Evolutionary conservation across 2,329 filamentous ascomycete species (phyloP), one percentile per base, ranked within the genome.

Genomic region (Monosporascus sp.): DNA sequence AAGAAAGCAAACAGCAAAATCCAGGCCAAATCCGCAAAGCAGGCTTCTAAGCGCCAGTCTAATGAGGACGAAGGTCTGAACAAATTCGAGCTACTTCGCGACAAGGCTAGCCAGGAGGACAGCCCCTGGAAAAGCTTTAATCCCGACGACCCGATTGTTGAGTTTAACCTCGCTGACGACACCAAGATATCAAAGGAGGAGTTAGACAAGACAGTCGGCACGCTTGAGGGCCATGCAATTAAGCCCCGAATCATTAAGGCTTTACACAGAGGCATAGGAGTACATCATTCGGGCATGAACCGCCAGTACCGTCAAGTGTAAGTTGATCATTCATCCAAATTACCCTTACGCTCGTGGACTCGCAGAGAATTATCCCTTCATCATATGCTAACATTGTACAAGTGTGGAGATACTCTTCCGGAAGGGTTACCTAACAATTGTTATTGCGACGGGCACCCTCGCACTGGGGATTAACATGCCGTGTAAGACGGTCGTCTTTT

Each of bases 381-480:
- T 38, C 37, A 39, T 74, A 24, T 52, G 3, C 51, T 60, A 47
- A 54, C 47, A 41, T 5, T 37, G 18, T 2, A 6, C 7, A 76
- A 44, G 75, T 20, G 85, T 89, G 1, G 88, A 91, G 64, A 87
- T 89, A 54, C 71, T 90, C 7, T 91, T 90, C 70, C 80, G 89
- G 8, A 86, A 81, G 65, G 86, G 87, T 1, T 91, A 81, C 63
- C 69, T 92, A 41, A 78, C 81, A 7, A 83, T 87, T 1, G 83
- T 92, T 27, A 77, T 92, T 25, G 88, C 88, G 1, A 92, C 88
- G 1, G 88, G 87, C 1, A 91, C 88, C 0, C 76, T 91, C 22
- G 86, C 86, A 2, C 73, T 92, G 5, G 89, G 89, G 73, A 87
- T 93, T 72, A 93, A 90, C 61, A 89, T 90, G 86, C 89, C 89